Base-by-base conservation (phyloP, 345 rosid genomes). In the Citrus maxima region DNA sequence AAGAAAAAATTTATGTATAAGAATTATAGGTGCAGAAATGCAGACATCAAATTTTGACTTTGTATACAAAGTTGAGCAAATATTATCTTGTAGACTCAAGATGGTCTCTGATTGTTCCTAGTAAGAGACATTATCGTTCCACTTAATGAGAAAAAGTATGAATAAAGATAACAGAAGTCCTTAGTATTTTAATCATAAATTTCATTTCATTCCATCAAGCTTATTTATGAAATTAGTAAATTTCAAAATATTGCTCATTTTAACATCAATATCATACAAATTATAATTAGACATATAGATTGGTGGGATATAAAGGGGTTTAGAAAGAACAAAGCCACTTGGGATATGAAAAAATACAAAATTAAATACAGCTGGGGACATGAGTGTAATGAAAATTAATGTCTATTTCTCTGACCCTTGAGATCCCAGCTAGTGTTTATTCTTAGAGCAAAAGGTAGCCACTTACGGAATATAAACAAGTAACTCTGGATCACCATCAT, bases 401-500 rank as follows among this genome's bases (percentile, higher is more conserved):
- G 59, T 51, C 73, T 16, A 70, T 30, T 70, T 70, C 14, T 46
- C 2, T 27, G 19, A 46, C 6, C 35, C n/a, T 70, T 25, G 37
- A 54, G 22, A 54, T 59, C 22, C 74, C 62, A 49, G 38, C 37
- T 14, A 71, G 2, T 30, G 8, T 27, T 34, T 54, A 18, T 54
- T 8, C 42, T 27, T 30, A 27, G 25, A 27, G 58, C 71, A 61
- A 49, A 35, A 66, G 51, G 6, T 7, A 49, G 25, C 13, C 55
- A 88, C 98, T 79, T 87, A 93, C 99, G 99, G 99, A 69, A 95
- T 87, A 86, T 83, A 93, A 59, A 95, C 94, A 79, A 95, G 95
- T 75, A 95, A 87, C 85, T 95, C 99, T 30, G 99, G 98, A 81
- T 95, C 99, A 55, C 95, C 98, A 22, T 93, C 97, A 81, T 92